Conservation (phyloP, 148 eudicot genomes). For the Rhododendron simsii region DNA sequence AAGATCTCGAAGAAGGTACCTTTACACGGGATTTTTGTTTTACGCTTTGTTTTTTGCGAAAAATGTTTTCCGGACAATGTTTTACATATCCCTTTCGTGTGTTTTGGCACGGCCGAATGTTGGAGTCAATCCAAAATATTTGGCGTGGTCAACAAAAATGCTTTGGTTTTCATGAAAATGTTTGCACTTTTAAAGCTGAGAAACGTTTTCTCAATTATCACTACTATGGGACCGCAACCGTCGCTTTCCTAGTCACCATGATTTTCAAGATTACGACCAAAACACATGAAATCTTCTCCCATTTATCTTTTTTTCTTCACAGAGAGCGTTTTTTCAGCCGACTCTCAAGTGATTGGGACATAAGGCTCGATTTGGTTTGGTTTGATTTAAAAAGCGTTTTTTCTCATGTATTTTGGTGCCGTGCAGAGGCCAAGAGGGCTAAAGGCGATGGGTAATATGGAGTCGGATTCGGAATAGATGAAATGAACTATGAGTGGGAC, state of each 20-base stretch:
- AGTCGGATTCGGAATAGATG: conserved; percentile 61
- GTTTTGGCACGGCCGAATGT: background rate
- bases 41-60: background rate
- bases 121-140: background rate
- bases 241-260: too few relatives aligned
- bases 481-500: background rate
- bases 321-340: too few relatives aligned
- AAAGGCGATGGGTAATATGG: conserved; percentile 82
- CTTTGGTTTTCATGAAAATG: background rate
- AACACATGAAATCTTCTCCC: too few relatives aligned
- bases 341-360: too few relatives aligned
- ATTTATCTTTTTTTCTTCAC: too few relatives aligned
- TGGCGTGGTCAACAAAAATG: background rate
- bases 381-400: too few relatives aligned
- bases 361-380: too few relatives aligned
- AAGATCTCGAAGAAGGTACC: conserved; percentile 79
- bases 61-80: background rate
- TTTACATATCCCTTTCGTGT: background rate
- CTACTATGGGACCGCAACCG: too few relatives aligned
- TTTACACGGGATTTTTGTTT: background rate
- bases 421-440: conserved; percentile 89
- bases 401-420: background rate
- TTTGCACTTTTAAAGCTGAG: background rate
- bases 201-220: too few relatives aligned
- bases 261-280: too few relatives aligned